These are phyloP conservation scores for Rubus parviflorus DNA, from an alignment of 306 rosid species.

Conservation along the genomic window DNA sequence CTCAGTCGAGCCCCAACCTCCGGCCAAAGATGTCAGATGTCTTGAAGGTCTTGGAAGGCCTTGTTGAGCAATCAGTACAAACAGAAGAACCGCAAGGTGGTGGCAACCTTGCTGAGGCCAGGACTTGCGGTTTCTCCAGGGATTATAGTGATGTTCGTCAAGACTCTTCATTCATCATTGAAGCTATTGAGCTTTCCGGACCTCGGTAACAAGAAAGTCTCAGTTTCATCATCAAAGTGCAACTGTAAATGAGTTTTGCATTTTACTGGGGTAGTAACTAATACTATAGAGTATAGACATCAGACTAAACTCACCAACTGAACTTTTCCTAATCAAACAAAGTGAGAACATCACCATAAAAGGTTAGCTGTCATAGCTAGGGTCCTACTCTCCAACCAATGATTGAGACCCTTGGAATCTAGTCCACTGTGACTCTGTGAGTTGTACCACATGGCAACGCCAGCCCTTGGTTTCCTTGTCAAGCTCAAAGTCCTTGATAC, in stretches of 20 bases:
- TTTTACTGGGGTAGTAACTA: background rate
- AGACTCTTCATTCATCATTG: conserved; percentile 75
- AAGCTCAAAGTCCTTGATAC: conserved; percentile 16
- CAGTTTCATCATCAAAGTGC: conserved; percentile 14
- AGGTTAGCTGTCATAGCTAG: background rate
- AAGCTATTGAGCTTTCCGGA: conserved; percentile 96
- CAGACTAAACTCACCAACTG: background rate
- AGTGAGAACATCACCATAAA: background rate
- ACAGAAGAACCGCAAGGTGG: conserved; percentile 64
- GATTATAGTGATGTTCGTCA: conserved; percentile 58
- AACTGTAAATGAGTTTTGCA: conserved; percentile 47
- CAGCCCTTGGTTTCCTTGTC: conserved; percentile 13
- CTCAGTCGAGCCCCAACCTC: conserved; percentile 76
- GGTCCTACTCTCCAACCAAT: background rate
- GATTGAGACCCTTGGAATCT: conserved; percentile 1
- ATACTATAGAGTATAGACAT: background rate
- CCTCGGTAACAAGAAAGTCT: conserved; percentile 57
- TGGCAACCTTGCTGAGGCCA: conserved; percentile 46
- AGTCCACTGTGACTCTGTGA: conserved; percentile 2
- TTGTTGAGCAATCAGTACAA: conserved; percentile 54
- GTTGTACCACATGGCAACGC: conserved; percentile 25
- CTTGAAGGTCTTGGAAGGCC: conserved; percentile 73
- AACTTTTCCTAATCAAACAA: background rate
- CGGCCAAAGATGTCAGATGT: conserved; percentile 86
- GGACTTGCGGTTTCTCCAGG: conserved; percentile 61